These are phyloP conservation scores for Berberis thunbergii DNA, from an alignment of 164 flowering plant species.

Conservation along the genomic window DNA sequence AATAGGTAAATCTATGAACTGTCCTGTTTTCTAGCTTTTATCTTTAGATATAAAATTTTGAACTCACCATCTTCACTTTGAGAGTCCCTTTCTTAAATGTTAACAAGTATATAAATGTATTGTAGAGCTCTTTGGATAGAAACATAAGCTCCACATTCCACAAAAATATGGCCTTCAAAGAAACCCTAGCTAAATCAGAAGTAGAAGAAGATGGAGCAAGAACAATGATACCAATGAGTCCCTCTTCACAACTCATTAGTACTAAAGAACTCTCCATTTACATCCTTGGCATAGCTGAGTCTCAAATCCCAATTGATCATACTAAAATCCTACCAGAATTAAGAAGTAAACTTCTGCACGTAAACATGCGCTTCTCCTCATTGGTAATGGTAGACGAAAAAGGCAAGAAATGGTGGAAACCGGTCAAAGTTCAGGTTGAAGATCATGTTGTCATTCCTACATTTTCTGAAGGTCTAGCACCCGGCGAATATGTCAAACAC, in stretches of 20 bases:
- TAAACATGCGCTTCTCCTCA: constrained; percentile 9
- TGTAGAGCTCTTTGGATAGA: too few relatives aligned
- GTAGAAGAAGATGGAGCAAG: too few relatives aligned
- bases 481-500: constrained; percentile 1
- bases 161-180: too few relatives aligned
- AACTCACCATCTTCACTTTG: too few relatives aligned
- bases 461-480: constrained; percentile 2
- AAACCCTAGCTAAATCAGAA: too few relatives aligned
- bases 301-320: constrained; percentile 3
- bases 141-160: too few relatives aligned
- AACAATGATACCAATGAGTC: constrained; percentile 6
- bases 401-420: constrained; percentile 9
- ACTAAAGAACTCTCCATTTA: constrained; percentile 7
- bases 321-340: background rate
- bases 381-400: constrained; percentile 6
- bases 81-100: too few relatives aligned
- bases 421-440: constrained; percentile 8
- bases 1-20: too few relatives aligned
- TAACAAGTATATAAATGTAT: too few relatives aligned
- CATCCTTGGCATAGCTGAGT: constrained; percentile 6
- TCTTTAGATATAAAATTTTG: too few relatives aligned
- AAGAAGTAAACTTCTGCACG: background rate
- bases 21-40: too few relatives aligned
- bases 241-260: constrained; percentile 11
- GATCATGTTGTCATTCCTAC: constrained; percentile 10